Percentiles rank a stretch among this genome's conserved stretches.
phyloP scores from a whole-genome alignment of 2,329 filamentous ascomycete species.

The Fusarium humuli region DNA sequence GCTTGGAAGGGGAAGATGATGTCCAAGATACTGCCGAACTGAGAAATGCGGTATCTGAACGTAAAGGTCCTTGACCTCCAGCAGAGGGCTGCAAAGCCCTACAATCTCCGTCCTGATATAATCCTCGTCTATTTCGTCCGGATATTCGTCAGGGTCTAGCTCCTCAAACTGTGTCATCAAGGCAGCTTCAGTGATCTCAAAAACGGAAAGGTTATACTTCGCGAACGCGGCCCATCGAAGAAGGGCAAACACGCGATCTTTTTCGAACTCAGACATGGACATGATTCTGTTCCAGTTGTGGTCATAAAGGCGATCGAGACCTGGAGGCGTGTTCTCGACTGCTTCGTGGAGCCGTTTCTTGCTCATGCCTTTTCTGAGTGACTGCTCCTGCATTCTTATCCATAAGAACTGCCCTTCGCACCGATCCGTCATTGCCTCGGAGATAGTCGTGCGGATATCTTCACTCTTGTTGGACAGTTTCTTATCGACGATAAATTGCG shows the following conservation, averaged over 20 bases:
- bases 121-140: constrained; percentile 44
- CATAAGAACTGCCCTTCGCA: constrained; percentile 53
- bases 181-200: constrained; percentile 43
- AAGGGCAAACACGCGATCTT: constrained; percentile 44
- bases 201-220: constrained; percentile 32
- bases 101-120: constrained; percentile 48
- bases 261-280: constrained; percentile 10
- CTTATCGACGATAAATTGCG: constrained; percentile 43
- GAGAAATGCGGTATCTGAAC: constrained; percentile 43
- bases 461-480: constrained; percentile 47
- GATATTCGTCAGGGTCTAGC: constrained; percentile 41
- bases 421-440: constrained; percentile 41
- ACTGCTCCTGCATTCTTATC: constrained; percentile 47
- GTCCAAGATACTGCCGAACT: constrained; percentile 24
- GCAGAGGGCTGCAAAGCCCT: constrained; percentile 46
- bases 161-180: constrained; percentile 34
- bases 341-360: constrained; percentile 45
- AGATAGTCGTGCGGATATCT: constrained; percentile 26
- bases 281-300: constrained; percentile 47
- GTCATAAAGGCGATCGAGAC: constrained; percentile 48
- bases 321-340: constrained; percentile 45
- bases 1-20: accelerated
- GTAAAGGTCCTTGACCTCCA: constrained; percentile 42
- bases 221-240: constrained; percentile 49
- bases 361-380: constrained; percentile 44